Evolutionary conservation across 2,329 filamentous ascomycete genomes (phyloP).

Genomic region (Arthrobotrys pseudoclavata): DNA sequence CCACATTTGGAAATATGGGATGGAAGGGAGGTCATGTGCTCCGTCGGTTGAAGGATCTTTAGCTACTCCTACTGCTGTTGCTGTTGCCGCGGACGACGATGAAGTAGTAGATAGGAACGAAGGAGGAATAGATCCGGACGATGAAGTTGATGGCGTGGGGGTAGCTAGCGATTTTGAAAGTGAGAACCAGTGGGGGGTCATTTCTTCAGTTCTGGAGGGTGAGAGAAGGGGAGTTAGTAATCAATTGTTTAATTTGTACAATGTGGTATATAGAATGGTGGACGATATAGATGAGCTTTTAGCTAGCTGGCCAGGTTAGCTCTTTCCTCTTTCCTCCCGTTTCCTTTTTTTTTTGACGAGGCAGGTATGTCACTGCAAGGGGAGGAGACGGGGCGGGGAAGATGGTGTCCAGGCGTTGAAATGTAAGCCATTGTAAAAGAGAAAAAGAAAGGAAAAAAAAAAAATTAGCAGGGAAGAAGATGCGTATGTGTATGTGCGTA

Average conservation of each 20-base stretch:
- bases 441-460: background rate
- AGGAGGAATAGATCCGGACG: constrained; percentile 24
- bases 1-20: constrained; percentile 63
- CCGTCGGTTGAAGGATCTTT: constrained; percentile 15
- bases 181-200: constrained; percentile 62
- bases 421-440: constrained; percentile 38
- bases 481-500: constrained; percentile 12
- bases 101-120: constrained; percentile 37
- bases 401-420: constrained; percentile 26
- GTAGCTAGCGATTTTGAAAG: constrained; percentile 46
- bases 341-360: background rate
- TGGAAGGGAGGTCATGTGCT: constrained; percentile 47
- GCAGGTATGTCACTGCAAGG: constrained; percentile 2
- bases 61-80: background rate
- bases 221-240: constrained; percentile 32
- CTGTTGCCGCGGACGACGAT: constrained; percentile 6
- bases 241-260: constrained; percentile 20
- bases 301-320: background rate
- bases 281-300: constrained; percentile 22
- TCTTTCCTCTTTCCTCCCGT: background rate
- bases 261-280: constrained; percentile 4
- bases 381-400: constrained; percentile 25
- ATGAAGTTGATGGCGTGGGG: constrained; percentile 24
- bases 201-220: constrained; percentile 62
- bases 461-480: constrained; percentile 26